Base-by-base conservation (phyloP, 2,329 filamentous ascomycete genomes). In the Diaporthe longicolla region DNA sequence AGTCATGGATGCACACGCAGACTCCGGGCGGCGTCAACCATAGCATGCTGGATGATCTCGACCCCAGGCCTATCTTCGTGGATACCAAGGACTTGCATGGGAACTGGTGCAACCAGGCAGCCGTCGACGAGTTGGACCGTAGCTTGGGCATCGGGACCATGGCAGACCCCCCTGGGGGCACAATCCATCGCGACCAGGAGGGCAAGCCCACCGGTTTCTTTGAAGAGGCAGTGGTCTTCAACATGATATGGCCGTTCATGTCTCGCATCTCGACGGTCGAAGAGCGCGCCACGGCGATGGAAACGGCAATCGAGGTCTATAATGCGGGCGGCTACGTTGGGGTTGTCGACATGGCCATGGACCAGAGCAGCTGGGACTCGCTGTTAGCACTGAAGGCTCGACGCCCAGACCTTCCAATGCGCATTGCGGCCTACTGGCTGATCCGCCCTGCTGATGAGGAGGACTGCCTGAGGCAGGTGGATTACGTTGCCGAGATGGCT, bases 311-410 rank as follows among this genome's bases (percentile, higher is more conserved):
- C 35, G 76, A 81, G 1, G 85, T 86, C 13, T 90, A 89, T 76
- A 85, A 84, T 74, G 81, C 82, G 1, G 83, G 83, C 0, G 89
- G 89, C 4, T 89, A 88, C 77, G 90, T 89, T 2, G 88, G 88
- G 1, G 79, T 88, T 54, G 82, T 90, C 13, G 89, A 91, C 74
- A 90, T 91, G 88, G 88, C 88, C 4, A 89, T 90, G 87, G 88
- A 91, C 76, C 87, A 89, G 71, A 87, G 85, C 58, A 83, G 82
- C 6, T 89, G 88, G 87, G 86, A 87, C 57, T 87, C 87, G 3
- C 78, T 90, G 71, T 82, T 85, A 35, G 81, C 83, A 17, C 78
- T 88, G 15, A 82, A 81, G 24, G 24, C 43, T 37, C 74, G 79
- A 26, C 77, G 79, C 70, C 82, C 82, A 5, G 77, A 79, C 7